phyloP scores from a whole-genome alignment of 2,329 filamentous ascomycete species.

The Bretziella fagacearum region DNA sequence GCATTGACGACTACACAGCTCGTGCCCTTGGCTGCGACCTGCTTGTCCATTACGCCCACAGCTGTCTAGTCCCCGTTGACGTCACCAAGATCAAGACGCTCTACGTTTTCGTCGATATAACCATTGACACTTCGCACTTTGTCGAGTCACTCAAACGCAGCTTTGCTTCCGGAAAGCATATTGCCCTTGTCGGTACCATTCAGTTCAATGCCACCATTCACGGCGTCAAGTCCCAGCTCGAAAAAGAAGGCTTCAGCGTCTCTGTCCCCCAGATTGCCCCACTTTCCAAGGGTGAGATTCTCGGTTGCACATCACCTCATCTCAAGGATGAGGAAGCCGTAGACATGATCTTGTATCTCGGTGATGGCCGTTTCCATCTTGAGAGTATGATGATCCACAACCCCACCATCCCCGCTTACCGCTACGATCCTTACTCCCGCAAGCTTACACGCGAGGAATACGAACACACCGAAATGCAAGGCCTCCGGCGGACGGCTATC shows the following conservation, averaged over 20 bases:
- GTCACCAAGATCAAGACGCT: constrained; percentile 94
- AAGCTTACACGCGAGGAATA: constrained; percentile 84
- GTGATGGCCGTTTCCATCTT: constrained; percentile 86
- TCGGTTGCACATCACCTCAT: constrained; percentile 86
- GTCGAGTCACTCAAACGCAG: constrained; percentile 77
- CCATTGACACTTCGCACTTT: constrained; percentile 79
- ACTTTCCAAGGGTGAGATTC: constrained; percentile 82
- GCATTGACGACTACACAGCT: constrained; percentile 96
- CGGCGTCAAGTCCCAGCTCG: constrained; percentile 58
- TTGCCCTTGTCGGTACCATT: constrained; percentile 90
- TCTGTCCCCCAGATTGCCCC: constrained; percentile 85
- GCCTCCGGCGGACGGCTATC: constrained; percentile 62
- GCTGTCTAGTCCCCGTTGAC: constrained; percentile 87
- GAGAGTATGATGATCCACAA: constrained; percentile 99
- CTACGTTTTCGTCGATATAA: constrained; percentile 96
- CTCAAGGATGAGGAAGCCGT: constrained; percentile 41
- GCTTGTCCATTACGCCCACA: constrained; percentile 92
- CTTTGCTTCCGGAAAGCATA: constrained; percentile 66
- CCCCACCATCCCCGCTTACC: constrained; percentile 72
- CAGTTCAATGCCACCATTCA: constrained; percentile 98
- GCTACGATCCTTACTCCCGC: constrained; percentile 91
- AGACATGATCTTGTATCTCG: constrained; percentile 73
- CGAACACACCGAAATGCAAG: constrained; percentile 79
- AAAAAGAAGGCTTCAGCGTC: constrained; percentile 69
- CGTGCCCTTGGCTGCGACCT: constrained; percentile 85